A percentile compares a stretch with the other conserved stretches of the same genome.
Evolutionary conservation across 2,329 filamentous ascomycete genomes (phyloP).

Genomic region (Diplodia corticola): DNA sequence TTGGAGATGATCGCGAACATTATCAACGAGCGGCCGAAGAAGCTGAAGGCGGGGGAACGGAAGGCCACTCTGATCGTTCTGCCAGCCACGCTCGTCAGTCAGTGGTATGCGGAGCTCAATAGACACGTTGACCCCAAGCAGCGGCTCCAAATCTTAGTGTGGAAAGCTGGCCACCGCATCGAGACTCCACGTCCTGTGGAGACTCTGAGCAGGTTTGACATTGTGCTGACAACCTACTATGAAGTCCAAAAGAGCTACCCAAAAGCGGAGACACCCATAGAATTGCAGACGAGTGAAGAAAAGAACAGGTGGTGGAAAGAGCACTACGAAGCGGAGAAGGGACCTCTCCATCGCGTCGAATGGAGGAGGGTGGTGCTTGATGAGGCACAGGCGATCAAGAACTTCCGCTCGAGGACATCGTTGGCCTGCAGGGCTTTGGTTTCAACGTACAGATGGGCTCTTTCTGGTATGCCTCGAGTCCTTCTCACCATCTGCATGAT

Average conservation of each 20-base stretch:
- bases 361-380: constrained; percentile 57
- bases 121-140: constrained; percentile 29
- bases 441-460: constrained; percentile 43
- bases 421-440: constrained; percentile 48
- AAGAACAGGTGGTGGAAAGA: constrained; percentile 44
- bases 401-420: constrained; percentile 43
- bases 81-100: constrained; percentile 39
- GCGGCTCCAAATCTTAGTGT: constrained; percentile 30
- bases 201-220: constrained; percentile 31
- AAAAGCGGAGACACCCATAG: constrained; percentile 39
- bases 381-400: constrained; percentile 60
- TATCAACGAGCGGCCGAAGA: constrained; percentile 38
- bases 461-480: constrained; percentile 44
- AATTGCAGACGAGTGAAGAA: constrained; percentile 39
- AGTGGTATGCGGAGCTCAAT: constrained; percentile 42
- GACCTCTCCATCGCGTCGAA: constrained; percentile 33
- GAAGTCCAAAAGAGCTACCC: constrained; percentile 47
- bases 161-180: constrained; percentile 30
- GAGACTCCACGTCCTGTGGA: constrained; percentile 27
- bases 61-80: constrained; percentile 48
- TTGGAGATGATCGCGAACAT: constrained; percentile 41
- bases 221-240: constrained; percentile 46
- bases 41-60: constrained; percentile 1
- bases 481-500: constrained; percentile 26
- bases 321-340: constrained; percentile 33